These are phyloP conservation scores for Ascochyta koolunga DNA, from an alignment of 2,329 filamentous ascomycete genomes.

Conservation along the genomic window DNA sequence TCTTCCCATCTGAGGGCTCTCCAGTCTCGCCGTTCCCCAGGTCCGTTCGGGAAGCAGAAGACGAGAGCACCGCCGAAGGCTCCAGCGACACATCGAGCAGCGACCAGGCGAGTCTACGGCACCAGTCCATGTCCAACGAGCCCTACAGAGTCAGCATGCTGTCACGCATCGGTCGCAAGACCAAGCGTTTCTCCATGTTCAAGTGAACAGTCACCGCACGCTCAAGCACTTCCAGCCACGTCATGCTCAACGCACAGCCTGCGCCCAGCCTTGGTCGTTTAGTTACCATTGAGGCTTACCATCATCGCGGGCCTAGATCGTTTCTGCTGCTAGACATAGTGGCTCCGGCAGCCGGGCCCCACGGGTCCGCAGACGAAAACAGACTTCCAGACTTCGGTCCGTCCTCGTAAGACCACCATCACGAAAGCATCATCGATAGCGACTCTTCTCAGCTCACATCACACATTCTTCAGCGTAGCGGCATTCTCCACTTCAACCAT, in stretches of 20 bases:
- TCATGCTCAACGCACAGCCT: slow-evolving; percentile 27
- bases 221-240: slow-evolving; percentile 14
- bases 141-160: slow-evolving; percentile 41
- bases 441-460: slow-evolving; percentile 6
- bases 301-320: slow-evolving; percentile 28
- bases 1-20: slow-evolving; percentile 35
- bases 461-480: slow-evolving; percentile 12
- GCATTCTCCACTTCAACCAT: slow-evolving; percentile 25
- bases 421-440: slow-evolving; percentile 11
- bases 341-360: slow-evolving; percentile 19
- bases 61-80: slow-evolving; percentile 36
- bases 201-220: slow-evolving; percentile 30
- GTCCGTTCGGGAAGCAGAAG: slow-evolving; percentile 37
- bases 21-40: slow-evolving; percentile 34
- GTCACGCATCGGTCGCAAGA: slow-evolving; percentile 43
- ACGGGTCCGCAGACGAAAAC: slow-evolving; percentile 14
- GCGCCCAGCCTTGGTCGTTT: slow-evolving; percentile 19
- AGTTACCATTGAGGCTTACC: slow-evolving; percentile 21
- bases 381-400: slow-evolving; percentile 13
- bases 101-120: slow-evolving; percentile 37
- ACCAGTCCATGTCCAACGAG: slow-evolving; percentile 38
- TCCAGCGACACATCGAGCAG: slow-evolving; percentile 46
- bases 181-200: slow-evolving; percentile 49
- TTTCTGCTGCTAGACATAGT: slow-evolving; percentile 13
- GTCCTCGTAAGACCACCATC: slow-evolving; percentile 10